phyloP scores from a whole-genome alignment of 495 filamentous ascomycete species.

The Daldinia caldariorum region DNA sequence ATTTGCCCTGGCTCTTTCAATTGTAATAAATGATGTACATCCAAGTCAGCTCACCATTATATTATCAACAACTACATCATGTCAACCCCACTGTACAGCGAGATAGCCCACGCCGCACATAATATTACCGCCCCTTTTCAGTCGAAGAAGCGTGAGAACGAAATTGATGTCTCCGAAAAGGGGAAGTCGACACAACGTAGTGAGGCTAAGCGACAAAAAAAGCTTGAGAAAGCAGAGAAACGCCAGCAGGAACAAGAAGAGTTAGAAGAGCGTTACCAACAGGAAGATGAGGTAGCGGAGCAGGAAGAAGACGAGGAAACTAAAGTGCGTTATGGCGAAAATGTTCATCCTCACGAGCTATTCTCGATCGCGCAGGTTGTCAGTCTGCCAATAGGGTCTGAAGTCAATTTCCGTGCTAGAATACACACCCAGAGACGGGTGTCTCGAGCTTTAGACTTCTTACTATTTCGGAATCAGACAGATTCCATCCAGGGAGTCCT shows the following conservation, averaged over 20 bases:
- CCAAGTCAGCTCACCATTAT: background rate
- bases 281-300: conserved; percentile 44
- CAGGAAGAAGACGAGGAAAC: conserved; percentile 57
- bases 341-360: conserved; percentile 42
- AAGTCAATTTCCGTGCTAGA: conserved; percentile 76
- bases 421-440: conserved; percentile 79
- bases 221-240: conserved; percentile 47
- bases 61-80: conserved; percentile 1
- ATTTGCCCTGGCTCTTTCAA: background rate
- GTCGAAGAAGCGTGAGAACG: conserved; percentile 11
- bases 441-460: conserved; percentile 79
- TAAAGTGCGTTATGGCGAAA: conserved; percentile 61
- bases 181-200: conserved; percentile 24
- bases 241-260: conserved; percentile 55
- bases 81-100: conserved; percentile 5
- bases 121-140: conserved; percentile 14
- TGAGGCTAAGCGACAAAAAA: conserved; percentile 30
- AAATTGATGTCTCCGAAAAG: conserved; percentile 6
- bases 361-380: conserved; percentile 17
- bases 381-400: conserved; percentile 48
- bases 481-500: conserved; percentile 79
- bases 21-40: background rate
- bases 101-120: background rate
- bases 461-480: conserved; percentile 76
- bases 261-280: conserved; percentile 52